These are phyloP conservation scores for Huntiella savannae DNA, from an alignment of 2,329 filamentous ascomycete species.

Conservation along the genomic window DNA sequence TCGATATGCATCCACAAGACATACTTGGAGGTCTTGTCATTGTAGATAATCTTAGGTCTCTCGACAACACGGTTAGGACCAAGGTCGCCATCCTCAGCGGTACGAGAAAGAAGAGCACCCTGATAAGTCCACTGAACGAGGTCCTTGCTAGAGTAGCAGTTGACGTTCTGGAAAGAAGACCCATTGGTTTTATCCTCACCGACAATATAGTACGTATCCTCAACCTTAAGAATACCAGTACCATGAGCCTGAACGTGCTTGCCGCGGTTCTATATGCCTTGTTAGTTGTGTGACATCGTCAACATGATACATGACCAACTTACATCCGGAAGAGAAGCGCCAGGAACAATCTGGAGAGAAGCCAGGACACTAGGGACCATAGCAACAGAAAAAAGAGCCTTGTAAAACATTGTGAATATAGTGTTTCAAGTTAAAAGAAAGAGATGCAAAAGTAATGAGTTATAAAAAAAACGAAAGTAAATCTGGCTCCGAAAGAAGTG, in stretches of 20 bases:
- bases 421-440: neutral
- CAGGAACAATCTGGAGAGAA: slow-evolving; percentile 22
- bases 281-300: neutral
- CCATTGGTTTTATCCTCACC: slow-evolving; percentile 53
- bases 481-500: neutral
- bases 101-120: slow-evolving; percentile 36
- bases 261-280: slow-evolving; percentile 22
- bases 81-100: slow-evolving; percentile 31
- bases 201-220: slow-evolving; percentile 43
- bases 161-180: slow-evolving; percentile 41
- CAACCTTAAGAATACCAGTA: slow-evolving; percentile 39
- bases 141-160: slow-evolving; percentile 46
- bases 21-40: slow-evolving; percentile 41
- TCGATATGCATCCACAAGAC: slow-evolving; percentile 57
- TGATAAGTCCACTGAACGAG: slow-evolving; percentile 45
- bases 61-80: slow-evolving; percentile 45
- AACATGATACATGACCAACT: slow-evolving; percentile 9
- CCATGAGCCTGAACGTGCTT: slow-evolving; percentile 48
- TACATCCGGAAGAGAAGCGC: slow-evolving; percentile 28
- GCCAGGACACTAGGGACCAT: slow-evolving; percentile 10
- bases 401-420: neutral
- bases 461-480: neutral
- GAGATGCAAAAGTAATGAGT: neutral
- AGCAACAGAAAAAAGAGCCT: slow-evolving; percentile 1
- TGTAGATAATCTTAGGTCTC: slow-evolving; percentile 49